Evolutionary conservation across 2,329 filamentous ascomycete genomes (phyloP).

Genomic region (Xenoacremonium recifei): DNA sequence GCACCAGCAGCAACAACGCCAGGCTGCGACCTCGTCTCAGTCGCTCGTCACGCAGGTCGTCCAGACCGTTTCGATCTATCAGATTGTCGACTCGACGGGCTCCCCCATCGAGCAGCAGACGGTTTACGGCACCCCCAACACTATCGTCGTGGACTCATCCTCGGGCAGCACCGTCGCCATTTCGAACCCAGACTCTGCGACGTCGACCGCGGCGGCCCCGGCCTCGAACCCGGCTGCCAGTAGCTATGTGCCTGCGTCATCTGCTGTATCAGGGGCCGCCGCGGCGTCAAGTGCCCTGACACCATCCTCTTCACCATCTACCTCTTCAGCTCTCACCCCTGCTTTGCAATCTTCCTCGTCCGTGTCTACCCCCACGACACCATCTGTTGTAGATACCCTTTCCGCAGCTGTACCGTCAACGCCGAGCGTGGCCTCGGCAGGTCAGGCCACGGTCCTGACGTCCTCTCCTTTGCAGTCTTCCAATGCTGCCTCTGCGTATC

Average conservation of each 20-base stretch:
- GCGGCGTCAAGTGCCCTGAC: slow-evolving; percentile 7
- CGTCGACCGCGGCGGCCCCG: slow-evolving; percentile 20
- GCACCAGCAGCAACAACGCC: slow-evolving; percentile 12
- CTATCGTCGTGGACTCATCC: slow-evolving; percentile 34
- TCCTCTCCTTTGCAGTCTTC: slow-evolving; percentile 12
- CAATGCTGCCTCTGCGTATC: slow-evolving; percentile 12
- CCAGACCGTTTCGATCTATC: slow-evolving; percentile 55
- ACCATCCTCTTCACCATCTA: slow-evolving; percentile 5
- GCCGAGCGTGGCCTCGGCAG: slow-evolving; percentile 2
- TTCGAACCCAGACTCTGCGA: slow-evolving; percentile 22
- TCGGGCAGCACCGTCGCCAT: slow-evolving; percentile 37
- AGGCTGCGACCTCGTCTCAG: slow-evolving; percentile 16
- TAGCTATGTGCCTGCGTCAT: slow-evolving; percentile 18
- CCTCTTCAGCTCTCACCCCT: slow-evolving; percentile 6
- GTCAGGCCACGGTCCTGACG: slow-evolving; percentile 16
- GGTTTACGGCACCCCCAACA: slow-evolving; percentile 36
- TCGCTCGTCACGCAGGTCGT: slow-evolving; percentile 45
- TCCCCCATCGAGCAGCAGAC: slow-evolving; percentile 45
- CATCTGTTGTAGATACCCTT: background rate
- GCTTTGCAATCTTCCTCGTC: slow-evolving; percentile 3
- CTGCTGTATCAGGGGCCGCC: slow-evolving; percentile 12
- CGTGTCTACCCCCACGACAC: slow-evolving; percentile 12
- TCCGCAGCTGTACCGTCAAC: background rate
- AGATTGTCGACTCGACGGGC: slow-evolving; percentile 50
- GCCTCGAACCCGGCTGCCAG: slow-evolving; percentile 20